Evolutionary conservation across 2,329 filamentous ascomycete genomes (phyloP).

Genomic region (Talaromyces piceae): DNA sequence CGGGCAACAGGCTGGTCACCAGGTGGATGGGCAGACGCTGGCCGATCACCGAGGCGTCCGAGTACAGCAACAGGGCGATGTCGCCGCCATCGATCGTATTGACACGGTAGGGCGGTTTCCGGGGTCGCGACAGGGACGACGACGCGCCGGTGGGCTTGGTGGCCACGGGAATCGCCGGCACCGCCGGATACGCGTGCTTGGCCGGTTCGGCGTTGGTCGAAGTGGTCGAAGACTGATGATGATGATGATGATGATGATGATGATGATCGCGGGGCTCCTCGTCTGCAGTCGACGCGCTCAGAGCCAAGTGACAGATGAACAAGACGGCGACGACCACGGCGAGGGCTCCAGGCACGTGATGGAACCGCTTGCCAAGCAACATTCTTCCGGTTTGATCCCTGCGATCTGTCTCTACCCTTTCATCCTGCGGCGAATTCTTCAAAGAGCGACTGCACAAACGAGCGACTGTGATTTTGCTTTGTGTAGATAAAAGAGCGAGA

Average conservation of each 20-base stretch:
- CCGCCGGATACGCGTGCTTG: background rate
- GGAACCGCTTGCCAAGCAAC: background rate
- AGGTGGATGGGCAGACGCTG: constrained; percentile 21
- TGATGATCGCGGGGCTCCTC: too few relatives aligned
- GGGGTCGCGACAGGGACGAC: background rate
- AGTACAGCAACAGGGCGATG: constrained; percentile 19
- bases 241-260: too few relatives aligned
- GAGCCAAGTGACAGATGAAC: background rate
- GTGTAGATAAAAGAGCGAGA: background rate
- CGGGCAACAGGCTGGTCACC: constrained; percentile 17
- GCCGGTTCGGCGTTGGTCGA: background rate
- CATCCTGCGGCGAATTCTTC: background rate
- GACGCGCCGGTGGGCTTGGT: background rate
- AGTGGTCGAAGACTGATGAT: background rate
- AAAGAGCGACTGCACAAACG: background rate
- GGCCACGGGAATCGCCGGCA: background rate
- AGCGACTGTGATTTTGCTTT: background rate
- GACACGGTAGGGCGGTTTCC: background rate
- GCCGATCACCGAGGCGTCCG: constrained; percentile 20
- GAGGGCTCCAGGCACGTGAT: background rate
- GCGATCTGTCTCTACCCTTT: background rate
- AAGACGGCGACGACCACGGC: background rate
- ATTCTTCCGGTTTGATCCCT: background rate
- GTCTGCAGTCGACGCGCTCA: background rate
- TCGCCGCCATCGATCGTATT: background rate